Base-by-base conservation (phyloP, 2,329 filamentous ascomycete genomes). In the Diaporthe sp. region DNA sequence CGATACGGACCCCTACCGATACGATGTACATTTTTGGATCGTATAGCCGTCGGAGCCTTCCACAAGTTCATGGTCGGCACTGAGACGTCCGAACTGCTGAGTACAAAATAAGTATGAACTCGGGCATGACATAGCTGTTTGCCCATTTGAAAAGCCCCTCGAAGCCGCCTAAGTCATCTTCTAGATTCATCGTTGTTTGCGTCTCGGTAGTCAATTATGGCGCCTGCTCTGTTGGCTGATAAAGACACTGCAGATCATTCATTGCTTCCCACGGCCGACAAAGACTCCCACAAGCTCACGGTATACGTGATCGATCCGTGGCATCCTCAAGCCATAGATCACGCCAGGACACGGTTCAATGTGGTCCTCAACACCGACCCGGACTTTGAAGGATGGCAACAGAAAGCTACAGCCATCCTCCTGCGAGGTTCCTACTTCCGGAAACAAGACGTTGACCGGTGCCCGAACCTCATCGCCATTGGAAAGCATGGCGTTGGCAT, bases 401-500 rank as follows among this genome's bases (percentile, higher is more conserved):
- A 65, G 15, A 65, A 65, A 22, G 60, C 60, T 3, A 46, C 2
- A 28, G 39, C 42, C 3, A 31, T 65, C 6, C 60, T 65, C n/a
- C 7, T 65, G 15, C 25, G 60, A 44, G 39, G 60, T 4, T 65
- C 60, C 3, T 65, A 65, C 4, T 7, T 65, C 2, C n/a, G 25
- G 5, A 28, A 46, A 13, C 2, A 65, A 2, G 60, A 65, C 12
- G 46, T 65, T 3, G 60, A 65, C 3, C 1, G 19, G 2, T 65
- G 61, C 9, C 60, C 60, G 3, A 28, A 65, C 12, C 60, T 65
- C 39, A 46, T 46, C n/a, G 77, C 78, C 68, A 79, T 84, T 4
- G 79, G 79, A 49, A 82, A 83, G 58, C 81, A 82, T 5, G 80
- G 81, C 13, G 79, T 82, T 9, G 80, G 81, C 1, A 76, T 82